Conservation (phyloP, 495 filamentous ascomycete genomes). For the Penicillium cataractarum region DNA sequence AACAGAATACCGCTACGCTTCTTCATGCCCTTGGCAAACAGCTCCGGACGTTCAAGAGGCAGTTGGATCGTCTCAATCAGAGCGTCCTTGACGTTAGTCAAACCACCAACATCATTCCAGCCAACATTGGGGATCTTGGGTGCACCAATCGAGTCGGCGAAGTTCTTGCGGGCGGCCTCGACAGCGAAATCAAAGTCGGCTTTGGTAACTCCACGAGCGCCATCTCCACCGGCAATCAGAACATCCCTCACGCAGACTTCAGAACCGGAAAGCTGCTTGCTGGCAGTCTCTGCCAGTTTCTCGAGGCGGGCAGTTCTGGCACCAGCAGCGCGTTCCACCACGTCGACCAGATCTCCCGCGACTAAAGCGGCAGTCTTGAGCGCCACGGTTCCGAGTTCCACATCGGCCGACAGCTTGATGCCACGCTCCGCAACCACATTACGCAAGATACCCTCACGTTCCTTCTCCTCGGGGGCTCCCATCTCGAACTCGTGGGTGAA, state of each 20-base stretch:
- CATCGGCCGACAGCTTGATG: slow-evolving; percentile 72
- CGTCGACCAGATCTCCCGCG: slow-evolving; percentile 90
- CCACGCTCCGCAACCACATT: slow-evolving; percentile 75
- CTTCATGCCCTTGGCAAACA: slow-evolving; percentile 99
- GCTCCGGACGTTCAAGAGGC: slow-evolving; percentile 86
- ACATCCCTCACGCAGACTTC: slow-evolving; percentile 75
- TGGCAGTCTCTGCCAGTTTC: slow-evolving; percentile 56
- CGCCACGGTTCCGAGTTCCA: slow-evolving; percentile 80
- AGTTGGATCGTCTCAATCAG: slow-evolving; percentile 96
- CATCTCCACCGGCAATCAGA: slow-evolving; percentile 83
- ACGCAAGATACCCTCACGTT: slow-evolving; percentile 82
- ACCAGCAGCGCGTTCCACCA: slow-evolving; percentile 84
- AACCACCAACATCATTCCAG: slow-evolving; percentile 95
- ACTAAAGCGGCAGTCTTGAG: slow-evolving; percentile 96
- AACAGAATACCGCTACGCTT: slow-evolving; percentile 97
- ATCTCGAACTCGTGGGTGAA: slow-evolving; percentile 98
- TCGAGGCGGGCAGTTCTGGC: slow-evolving; percentile 76
- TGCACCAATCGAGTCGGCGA: slow-evolving; percentile 94
- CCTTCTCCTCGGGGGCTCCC: slow-evolving; percentile 87
- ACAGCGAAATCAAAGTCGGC: slow-evolving; percentile 88
- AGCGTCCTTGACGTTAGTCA: slow-evolving; percentile 92
- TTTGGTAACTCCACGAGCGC: slow-evolving; percentile 76
- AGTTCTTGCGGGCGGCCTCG: slow-evolving; percentile 94
- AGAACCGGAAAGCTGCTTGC: slow-evolving; percentile 37
- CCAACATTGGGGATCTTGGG: slow-evolving; percentile 97